Percentiles rank a stretch among this genome's conserved stretches.
These are phyloP conservation scores for Coemansia sp. DNA, from an alignment of 192 early-diverging fungal genomes.

Conservation along the genomic window DNA sequence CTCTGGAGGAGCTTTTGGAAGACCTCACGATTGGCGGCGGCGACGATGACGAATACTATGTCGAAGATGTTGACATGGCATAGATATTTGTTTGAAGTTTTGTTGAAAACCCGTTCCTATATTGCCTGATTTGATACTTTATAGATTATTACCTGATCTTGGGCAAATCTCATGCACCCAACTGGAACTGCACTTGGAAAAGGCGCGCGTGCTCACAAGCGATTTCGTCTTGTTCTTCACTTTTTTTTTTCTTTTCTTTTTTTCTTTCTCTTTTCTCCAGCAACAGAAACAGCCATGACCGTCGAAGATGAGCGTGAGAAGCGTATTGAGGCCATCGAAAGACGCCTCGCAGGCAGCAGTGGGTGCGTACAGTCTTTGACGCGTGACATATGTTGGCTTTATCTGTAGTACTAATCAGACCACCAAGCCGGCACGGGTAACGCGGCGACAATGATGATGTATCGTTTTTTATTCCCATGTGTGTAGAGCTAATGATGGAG, in stretches of 20 bases:
- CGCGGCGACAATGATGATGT: not conserved
- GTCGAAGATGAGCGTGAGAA: slow-evolving; percentile 24
- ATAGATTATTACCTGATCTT: not conserved
- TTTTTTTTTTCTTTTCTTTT: not conserved
- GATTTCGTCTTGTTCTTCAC: not conserved
- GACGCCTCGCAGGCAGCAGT: slow-evolving; percentile 18
- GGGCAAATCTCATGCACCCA: not conserved
- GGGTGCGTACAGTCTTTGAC: slow-evolving; percentile 10
- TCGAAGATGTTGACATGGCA: slow-evolving; percentile 33
- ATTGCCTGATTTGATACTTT: not conserved
- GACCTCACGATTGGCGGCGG: slow-evolving; percentile 80
- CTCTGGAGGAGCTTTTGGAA: slow-evolving; percentile 91
- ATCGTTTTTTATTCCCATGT: not conserved
- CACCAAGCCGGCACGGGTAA: not conserved
- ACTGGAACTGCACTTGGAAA: not conserved
- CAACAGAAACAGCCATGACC: slow-evolving; percentile 15
- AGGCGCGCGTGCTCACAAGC: not conserved
- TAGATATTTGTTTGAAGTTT: not conserved
- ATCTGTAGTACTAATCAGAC: not conserved
- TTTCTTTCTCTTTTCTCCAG: not conserved
- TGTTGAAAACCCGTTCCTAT: not conserved
- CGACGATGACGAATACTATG: slow-evolving; percentile 42
- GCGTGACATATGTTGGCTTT: not conserved
- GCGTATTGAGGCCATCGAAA: slow-evolving; percentile 35
- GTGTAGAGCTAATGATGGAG: slow-evolving; percentile 1